Percentiles rank a stretch among this genome's conserved stretches.
These are phyloP conservation scores for Cystofilobasidium bisporidii DNA, from an alignment of 768 basidiomycete genomes.

Conservation along the genomic window DNA sequence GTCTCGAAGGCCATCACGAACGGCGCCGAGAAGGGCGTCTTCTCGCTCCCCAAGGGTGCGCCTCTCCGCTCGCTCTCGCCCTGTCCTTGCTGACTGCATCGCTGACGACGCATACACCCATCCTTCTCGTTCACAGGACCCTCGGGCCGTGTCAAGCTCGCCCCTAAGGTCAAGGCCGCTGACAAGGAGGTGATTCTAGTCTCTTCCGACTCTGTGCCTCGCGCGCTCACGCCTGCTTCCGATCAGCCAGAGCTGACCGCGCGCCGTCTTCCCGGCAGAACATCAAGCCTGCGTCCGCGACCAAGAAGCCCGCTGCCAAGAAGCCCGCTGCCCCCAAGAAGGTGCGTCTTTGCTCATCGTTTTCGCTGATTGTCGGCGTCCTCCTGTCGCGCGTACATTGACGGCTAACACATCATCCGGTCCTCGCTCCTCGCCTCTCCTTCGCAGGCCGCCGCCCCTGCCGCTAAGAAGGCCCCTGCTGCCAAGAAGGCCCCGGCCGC, in stretches of 20 bases:
- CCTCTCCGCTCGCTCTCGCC: not conserved
- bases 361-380: not conserved
- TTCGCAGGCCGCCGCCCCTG: slow-evolving; percentile 32
- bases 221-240: slow-evolving; percentile 29
- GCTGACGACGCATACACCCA: no score
- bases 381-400: not conserved
- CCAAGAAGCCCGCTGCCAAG: slow-evolving; percentile 32
- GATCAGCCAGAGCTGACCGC: not conserved
- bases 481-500: slow-evolving; percentile 39
- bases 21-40: slow-evolving; percentile 74
- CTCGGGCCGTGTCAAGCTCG: slow-evolving; percentile 66
- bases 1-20: slow-evolving; percentile 67
- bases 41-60: slow-evolving; percentile 78
- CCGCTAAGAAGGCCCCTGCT: slow-evolving; percentile 43
- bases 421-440: not conserved
- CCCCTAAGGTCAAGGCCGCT: slow-evolving; percentile 28
- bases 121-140: slow-evolving; percentile 39
- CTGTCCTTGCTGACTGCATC: not conserved
- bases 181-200: slow-evolving; percentile 33
- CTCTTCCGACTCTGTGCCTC: no score
- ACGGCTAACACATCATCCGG: not conserved
- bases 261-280: slow-evolving; percentile 21
- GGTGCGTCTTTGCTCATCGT: not conserved
- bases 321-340: slow-evolving; percentile 43
- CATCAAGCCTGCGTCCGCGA: slow-evolving; percentile 26